A percentile compares a stretch with the other conserved stretches of the same genome.
Conservation (phyloP, 2,329 filamentous ascomycete genomes). For the Cephalotrichum gorgonifer region DNA sequence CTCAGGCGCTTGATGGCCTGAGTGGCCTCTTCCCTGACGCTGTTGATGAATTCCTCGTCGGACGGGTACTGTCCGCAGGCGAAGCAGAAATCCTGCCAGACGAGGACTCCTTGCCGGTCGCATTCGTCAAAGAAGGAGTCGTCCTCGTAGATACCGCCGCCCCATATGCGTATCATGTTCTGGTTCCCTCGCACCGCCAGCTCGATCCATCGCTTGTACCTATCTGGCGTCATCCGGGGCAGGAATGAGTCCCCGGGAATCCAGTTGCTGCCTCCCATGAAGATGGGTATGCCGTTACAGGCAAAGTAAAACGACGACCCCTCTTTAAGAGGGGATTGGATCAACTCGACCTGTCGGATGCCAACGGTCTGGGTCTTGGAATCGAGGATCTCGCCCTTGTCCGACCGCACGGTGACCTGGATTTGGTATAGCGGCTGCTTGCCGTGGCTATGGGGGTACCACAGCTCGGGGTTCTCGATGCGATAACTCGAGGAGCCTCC, state of each 20-base stretch:
- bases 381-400: conserved; percentile 34
- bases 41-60: conserved; percentile 45
- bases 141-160: conserved; percentile 59
- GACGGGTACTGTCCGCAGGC: conserved; percentile 56
- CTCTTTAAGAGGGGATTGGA: conserved; percentile 45
- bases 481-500: conserved; percentile 36
- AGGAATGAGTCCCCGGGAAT: conserved; percentile 76
- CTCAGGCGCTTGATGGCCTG: conserved; percentile 51
- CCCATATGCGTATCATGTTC: conserved; percentile 75
- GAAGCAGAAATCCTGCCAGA: conserved; percentile 68
- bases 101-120: conserved; percentile 56
- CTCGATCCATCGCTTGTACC: conserved; percentile 67
- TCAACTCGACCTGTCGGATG: conserved; percentile 51
- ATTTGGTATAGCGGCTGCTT: conserved; percentile 63
- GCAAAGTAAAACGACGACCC: conserved; percentile 73
- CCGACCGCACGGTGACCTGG: conserved; percentile 44
- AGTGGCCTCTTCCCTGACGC: conserved; percentile 49
- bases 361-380: conserved; percentile 53
- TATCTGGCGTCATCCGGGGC: conserved; percentile 53
- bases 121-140: conserved; percentile 57
- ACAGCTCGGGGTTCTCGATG: conserved; percentile 54
- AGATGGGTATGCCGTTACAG: conserved; percentile 66
- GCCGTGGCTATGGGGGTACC: conserved; percentile 72
- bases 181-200: conserved; percentile 69
- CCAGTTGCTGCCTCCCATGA: conserved; percentile 78